Conservation (phyloP, 2,329 filamentous ascomycete species). For the Verticillium alfalfae region DNA sequence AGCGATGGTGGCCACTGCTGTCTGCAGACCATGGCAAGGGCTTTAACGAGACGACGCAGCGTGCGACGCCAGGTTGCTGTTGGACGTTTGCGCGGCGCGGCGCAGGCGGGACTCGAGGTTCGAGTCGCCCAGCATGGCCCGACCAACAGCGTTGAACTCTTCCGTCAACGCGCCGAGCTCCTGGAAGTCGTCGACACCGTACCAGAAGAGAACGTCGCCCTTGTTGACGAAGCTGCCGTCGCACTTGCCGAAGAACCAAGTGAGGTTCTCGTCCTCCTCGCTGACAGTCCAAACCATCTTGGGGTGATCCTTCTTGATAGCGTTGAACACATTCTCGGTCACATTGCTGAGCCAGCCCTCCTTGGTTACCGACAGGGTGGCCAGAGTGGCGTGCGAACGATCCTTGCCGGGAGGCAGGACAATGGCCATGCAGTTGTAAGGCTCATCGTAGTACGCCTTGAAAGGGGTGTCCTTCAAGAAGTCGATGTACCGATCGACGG, state of each 20-base stretch:
- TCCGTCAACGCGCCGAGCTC: conserved; percentile 80
- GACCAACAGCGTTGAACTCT: conserved; percentile 77
- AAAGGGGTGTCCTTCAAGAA: conserved; percentile 73
- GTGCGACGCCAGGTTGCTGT: conserved; percentile 37
- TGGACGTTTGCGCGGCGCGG: conserved; percentile 66
- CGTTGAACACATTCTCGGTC: conserved; percentile 89
- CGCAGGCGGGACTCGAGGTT: conserved; percentile 85
- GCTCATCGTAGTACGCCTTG: conserved; percentile 90
- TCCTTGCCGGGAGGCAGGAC: conserved; percentile 69
- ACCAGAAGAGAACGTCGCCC: conserved; percentile 94
- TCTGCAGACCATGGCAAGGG: conserved; percentile 50
- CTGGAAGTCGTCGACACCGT: conserved; percentile 75
- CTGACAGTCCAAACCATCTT: conserved; percentile 95
- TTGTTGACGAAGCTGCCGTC: conserved; percentile 84
- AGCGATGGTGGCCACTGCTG: conserved; percentile 7
- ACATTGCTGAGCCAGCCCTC: conserved; percentile 92
- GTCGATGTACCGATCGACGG: conserved; percentile 81
- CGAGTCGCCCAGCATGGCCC: conserved; percentile 82
- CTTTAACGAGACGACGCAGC: conserved; percentile 46
- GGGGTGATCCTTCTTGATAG: conserved; percentile 89
- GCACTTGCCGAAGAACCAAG: conserved; percentile 97
- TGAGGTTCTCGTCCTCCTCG: conserved; percentile 91
- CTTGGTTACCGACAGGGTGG: conserved; percentile 90
- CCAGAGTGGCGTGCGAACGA: conserved; percentile 70
- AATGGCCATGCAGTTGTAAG: conserved; percentile 87